Evolutionary conservation across 108 stramenopile species (phyloP).

Genomic region (Schizochytrium sp.): DNA sequence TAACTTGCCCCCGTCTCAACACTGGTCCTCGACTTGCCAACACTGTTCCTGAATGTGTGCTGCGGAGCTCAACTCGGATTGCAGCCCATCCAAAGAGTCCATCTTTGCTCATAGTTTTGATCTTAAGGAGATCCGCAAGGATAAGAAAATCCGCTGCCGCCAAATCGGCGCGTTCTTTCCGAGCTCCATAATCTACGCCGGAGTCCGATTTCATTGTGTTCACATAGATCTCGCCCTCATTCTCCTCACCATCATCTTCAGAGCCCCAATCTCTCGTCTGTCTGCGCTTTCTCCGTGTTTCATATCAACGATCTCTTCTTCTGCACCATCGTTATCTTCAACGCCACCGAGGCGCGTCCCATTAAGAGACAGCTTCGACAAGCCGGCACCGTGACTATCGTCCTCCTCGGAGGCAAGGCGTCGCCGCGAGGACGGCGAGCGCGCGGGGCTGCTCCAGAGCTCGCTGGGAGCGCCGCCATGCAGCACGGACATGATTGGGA

Average conservation of each 20-base stretch:
- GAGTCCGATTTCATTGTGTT: background rate
- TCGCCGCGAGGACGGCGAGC: background rate
- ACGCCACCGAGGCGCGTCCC: too few species aligned
- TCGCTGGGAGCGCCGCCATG: conserved; percentile 45
- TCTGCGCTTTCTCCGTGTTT: background rate
- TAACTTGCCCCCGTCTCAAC: background rate
- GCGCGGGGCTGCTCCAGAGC: conserved; percentile 59
- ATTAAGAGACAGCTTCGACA: background rate
- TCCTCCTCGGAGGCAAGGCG: background rate
- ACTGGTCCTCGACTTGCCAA: background rate
- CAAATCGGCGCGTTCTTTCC: background rate
- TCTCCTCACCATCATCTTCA: background rate
- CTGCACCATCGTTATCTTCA: too few species aligned
- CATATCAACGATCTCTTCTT: too few species aligned
- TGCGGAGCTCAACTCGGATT: background rate
- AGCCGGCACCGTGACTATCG: background rate
- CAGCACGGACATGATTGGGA: conserved; percentile 46
- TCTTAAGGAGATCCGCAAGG: background rate
- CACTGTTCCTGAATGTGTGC: background rate
- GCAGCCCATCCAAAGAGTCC: conserved; percentile 41
- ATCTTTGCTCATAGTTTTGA: conserved; percentile 28
- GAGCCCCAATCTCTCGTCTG: background rate
- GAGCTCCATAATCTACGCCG: background rate
- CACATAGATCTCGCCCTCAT: too few species aligned
- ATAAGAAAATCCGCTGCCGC: background rate